Percentiles rank a stretch among this genome's conserved stretches.
These are phyloP conservation scores for Allium fistulosum DNA, from an alignment of 106 monocot species.

Conservation along the genomic window DNA sequence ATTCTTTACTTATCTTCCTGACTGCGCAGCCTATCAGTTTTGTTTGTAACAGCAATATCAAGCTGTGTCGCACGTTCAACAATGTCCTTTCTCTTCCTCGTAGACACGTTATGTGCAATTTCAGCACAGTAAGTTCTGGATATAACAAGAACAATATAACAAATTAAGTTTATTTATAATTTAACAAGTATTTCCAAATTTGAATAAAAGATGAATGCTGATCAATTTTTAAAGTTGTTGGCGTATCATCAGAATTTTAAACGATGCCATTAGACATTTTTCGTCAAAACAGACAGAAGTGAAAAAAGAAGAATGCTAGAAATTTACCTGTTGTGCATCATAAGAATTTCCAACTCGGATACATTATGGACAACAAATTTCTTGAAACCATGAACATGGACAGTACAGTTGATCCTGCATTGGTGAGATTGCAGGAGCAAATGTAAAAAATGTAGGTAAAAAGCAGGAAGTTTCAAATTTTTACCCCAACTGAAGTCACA, in stretches of 20 bases:
- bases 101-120: constrained; percentile 40
- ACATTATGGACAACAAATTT: constrained; percentile 35
- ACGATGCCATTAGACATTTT: neutral
- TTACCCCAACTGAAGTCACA: too few relatives aligned
- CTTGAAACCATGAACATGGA: constrained; percentile 32
- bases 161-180: neutral
- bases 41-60: constrained; percentile 43
- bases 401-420: too few relatives aligned
- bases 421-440: too few relatives aligned
- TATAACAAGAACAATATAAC: neutral
- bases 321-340: constrained; percentile 40
- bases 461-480: too few relatives aligned
- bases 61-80: constrained; percentile 34
- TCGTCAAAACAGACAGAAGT: too few relatives aligned
- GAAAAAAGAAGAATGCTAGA: neutral
- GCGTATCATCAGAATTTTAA: too few relatives aligned
- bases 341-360: constrained; percentile 24
- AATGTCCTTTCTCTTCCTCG: constrained; percentile 39
- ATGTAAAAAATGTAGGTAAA: too few relatives aligned
- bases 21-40: constrained; percentile 29
- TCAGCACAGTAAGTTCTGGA: constrained; percentile 44
- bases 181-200: neutral
- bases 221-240: too few relatives aligned
- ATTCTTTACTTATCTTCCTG: constrained; percentile 37
- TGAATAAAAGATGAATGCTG: neutral